These are phyloP conservation scores for Aquilaria agallochum DNA, from an alignment of 441 rosid species.

Conservation along the genomic window DNA sequence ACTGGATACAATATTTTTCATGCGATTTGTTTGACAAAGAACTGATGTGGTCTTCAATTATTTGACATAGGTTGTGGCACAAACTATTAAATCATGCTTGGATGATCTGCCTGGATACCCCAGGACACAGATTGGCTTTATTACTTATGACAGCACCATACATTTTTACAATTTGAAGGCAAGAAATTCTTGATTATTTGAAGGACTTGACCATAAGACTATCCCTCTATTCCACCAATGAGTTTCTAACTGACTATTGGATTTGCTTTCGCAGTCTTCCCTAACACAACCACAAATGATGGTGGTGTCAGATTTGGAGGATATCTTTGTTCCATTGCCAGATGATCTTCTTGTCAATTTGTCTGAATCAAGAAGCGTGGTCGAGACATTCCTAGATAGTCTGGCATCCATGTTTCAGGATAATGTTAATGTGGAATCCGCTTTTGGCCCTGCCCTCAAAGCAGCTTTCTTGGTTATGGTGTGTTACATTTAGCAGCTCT, in stretches of 20 bases:
- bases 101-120: constrained; percentile 96
- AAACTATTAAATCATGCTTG: constrained; percentile 92
- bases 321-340: constrained; percentile 87
- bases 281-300: constrained; percentile 99
- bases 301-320: constrained; percentile 98
- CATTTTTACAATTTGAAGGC: constrained; percentile 99
- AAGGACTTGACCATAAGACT: constrained; percentile 10
- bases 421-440: constrained; percentile 89
- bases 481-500: constrained; percentile 26
- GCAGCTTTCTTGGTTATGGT: constrained; percentile 99
- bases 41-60: neutral
- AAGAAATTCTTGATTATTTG: constrained; percentile 25
- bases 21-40: too few relatives aligned
- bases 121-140: constrained; percentile 98
- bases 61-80: constrained; percentile 71
- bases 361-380: constrained; percentile 93
- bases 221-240: neutral
- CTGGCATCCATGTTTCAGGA: constrained; percentile 95
- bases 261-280: constrained; percentile 75
- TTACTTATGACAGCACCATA: constrained; percentile 96
- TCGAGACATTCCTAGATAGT: constrained; percentile 89
- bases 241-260: constrained; percentile 20
- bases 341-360: constrained; percentile 99
- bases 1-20: too few relatives aligned
- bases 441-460: constrained; percentile 96